Conservation (phyloP, 2,329 filamentous ascomycete genomes). For the Aureobasidium sp. region DNA sequence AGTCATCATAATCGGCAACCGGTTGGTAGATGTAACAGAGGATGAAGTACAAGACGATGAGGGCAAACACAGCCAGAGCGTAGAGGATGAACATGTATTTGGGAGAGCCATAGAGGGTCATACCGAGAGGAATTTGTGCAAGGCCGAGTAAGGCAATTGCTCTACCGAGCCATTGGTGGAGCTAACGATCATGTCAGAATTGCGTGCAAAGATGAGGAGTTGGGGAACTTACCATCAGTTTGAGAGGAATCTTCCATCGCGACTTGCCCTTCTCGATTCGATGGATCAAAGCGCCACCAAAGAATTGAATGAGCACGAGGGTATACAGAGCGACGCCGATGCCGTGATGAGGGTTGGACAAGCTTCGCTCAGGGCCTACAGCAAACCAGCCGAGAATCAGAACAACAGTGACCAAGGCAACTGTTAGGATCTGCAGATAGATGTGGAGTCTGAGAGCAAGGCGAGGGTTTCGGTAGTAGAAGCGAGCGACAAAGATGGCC, state of each 20-base stretch:
- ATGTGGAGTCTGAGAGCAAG: slow-evolving; percentile 63
- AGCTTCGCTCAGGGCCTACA: slow-evolving; percentile 62
- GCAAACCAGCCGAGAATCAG: slow-evolving; percentile 73
- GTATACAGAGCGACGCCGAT: slow-evolving; percentile 75
- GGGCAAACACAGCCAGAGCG: slow-evolving; percentile 54
- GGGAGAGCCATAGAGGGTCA: slow-evolving; percentile 89
- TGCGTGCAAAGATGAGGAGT: not conserved
- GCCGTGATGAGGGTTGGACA: slow-evolving; percentile 78
- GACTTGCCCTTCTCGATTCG: slow-evolving; percentile 36
- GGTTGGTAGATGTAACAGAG: slow-evolving; percentile 25
- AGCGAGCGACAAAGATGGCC: slow-evolving; percentile 68
- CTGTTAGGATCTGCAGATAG: slow-evolving; percentile 64
- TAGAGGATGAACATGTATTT: slow-evolving; percentile 79
- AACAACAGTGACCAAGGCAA: slow-evolving; percentile 61
- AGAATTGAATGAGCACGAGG: slow-evolving; percentile 61
- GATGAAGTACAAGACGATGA: slow-evolving; percentile 16
- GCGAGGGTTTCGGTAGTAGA: slow-evolving; percentile 57
- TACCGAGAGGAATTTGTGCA: slow-evolving; percentile 76
- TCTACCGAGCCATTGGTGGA: slow-evolving; percentile 86
- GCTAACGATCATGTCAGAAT: slow-evolving; percentile 25
- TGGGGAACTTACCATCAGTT: slow-evolving; percentile 43
- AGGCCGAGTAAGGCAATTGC: slow-evolving; percentile 73
- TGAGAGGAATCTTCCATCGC: slow-evolving; percentile 49
- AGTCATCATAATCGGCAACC: slow-evolving; percentile 28
- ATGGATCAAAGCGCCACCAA: slow-evolving; percentile 35